Conservation (phyloP, 352 stramenopile genomes). For the Phytophthora idaei region DNA sequence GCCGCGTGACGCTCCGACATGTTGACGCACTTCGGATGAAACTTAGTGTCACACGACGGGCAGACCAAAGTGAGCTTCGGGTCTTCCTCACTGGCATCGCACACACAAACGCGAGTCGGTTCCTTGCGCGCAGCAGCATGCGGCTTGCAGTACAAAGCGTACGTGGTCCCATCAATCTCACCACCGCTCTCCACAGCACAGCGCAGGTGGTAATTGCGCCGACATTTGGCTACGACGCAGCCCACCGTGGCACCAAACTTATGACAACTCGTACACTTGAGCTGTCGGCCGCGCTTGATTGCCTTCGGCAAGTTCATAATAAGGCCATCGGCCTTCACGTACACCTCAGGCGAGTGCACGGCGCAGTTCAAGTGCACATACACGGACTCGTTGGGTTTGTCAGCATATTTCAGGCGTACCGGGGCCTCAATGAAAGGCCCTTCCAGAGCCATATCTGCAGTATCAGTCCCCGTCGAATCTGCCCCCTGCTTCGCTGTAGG, state of each 20-base stretch:
- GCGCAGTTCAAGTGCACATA: constrained; percentile 86
- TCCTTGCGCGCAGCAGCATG: constrained; percentile 56
- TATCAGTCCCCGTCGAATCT: constrained; percentile 26
- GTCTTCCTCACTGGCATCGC: constrained; percentile 49
- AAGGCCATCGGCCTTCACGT: constrained; percentile 79
- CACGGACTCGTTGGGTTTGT: constrained; percentile 71
- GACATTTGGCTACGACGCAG: constrained; percentile 79
- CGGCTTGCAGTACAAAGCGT: constrained; percentile 75
- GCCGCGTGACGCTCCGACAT: constrained; percentile 74
- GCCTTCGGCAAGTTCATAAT: constrained; percentile 82
- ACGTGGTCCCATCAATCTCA: constrained; percentile 75
- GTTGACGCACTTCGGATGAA: constrained; percentile 83
- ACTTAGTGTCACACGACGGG: constrained; percentile 63
- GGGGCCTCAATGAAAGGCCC: constrained; percentile 76
- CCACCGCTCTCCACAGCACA: constrained; percentile 77
- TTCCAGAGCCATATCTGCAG: constrained; percentile 52
- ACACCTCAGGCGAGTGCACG: constrained; percentile 82
- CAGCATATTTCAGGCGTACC: constrained; percentile 73
- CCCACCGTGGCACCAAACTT: constrained; percentile 72
- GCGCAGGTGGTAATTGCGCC: constrained; percentile 79
- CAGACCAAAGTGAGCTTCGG: constrained; percentile 62
- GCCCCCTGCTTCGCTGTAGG: constrained; percentile 19
- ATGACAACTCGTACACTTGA: constrained; percentile 77
- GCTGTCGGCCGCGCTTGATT: constrained; percentile 78
- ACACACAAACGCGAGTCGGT: constrained; percentile 49